A percentile compares a stretch with the other conserved stretches of the same genome.
Conservation (phyloP, 495 filamentous ascomycete genomes). For the Endocarpon pusillum region DNA sequence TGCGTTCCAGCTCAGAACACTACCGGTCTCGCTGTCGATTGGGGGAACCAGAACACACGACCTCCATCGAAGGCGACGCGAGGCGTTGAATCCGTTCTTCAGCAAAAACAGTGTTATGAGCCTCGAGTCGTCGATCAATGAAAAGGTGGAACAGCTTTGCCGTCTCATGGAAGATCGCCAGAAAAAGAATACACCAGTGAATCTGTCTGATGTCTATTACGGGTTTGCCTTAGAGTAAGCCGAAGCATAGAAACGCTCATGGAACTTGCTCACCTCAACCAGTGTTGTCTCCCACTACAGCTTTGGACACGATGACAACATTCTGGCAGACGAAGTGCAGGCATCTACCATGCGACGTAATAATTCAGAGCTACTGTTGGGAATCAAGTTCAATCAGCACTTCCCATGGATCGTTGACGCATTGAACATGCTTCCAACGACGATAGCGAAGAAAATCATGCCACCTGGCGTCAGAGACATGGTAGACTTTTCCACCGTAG, state of each 20-base stretch:
- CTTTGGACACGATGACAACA: conserved; percentile 19
- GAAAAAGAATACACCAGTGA: conserved; percentile 15
- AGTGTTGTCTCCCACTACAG: conserved; percentile 24
- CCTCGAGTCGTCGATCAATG: conserved; percentile 15
- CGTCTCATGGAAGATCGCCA: conserved; percentile 16
- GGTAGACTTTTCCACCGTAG: conserved; percentile 21
- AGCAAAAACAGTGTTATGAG: conserved; percentile 16
- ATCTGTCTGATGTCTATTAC: conserved; percentile 24
- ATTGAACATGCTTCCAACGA: conserved; percentile 19
- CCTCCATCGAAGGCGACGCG: conserved; percentile 19
- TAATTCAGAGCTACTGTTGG: conserved; percentile 19
- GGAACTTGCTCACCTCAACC: conserved; percentile 9
- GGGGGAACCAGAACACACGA: conserved; percentile 14
- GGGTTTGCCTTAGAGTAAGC: conserved; percentile 18
- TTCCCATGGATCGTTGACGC: conserved; percentile 23
- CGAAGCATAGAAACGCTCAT: conserved; percentile 3
- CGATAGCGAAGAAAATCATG: conserved; percentile 22
- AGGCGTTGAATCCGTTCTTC: conserved; percentile 21
- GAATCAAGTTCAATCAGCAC: conserved; percentile 23
- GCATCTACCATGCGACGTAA: conserved; percentile 18
- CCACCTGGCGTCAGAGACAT: conserved; percentile 23
- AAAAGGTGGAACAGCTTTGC: conserved; percentile 20
- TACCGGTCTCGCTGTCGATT: conserved; percentile 9
- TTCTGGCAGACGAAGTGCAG: conserved; percentile 18
- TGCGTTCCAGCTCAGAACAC: conserved; percentile 7